phyloP scores from a whole-genome alignment of 257 asterid species.

The Thymus quinquecostatus region DNA sequence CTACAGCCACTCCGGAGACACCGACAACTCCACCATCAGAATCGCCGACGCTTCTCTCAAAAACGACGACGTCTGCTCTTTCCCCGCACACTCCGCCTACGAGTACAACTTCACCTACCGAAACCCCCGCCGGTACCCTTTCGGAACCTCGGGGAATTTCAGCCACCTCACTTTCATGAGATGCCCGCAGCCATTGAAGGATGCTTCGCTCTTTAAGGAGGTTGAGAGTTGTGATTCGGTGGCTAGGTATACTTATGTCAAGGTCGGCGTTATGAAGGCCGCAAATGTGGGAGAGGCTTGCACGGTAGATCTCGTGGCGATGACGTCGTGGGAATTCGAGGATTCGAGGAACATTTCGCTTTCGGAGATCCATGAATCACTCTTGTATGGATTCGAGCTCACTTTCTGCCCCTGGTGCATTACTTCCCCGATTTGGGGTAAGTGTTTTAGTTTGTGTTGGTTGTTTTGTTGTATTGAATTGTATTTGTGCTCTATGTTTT shows the following conservation, averaged over 20 bases:
- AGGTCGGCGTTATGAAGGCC: neutral
- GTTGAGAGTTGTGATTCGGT: neutral
- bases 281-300: neutral
- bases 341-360: neutral
- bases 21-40: slow-evolving; percentile 33
- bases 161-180: neutral
- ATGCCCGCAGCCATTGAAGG: neutral
- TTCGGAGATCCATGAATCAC: slow-evolving; percentile 9
- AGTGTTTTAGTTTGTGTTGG: neutral
- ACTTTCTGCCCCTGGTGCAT: neutral
- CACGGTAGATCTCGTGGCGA: neutral
- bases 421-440: neutral
- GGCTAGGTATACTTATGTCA: neutral
- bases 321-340: slow-evolving; percentile 22
- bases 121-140: neutral
- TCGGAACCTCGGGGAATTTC: neutral
- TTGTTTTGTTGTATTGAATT: too few species aligned
- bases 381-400: slow-evolving; percentile 23
- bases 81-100: neutral
- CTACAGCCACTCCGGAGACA: slow-evolving; percentile 31
- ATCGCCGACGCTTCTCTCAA: slow-evolving; percentile 28
- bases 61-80: slow-evolving; percentile 24
- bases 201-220: neutral
- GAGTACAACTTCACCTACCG: neutral
- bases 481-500: too few species aligned